Base-by-base conservation (phyloP, 768 basidiomycete genomes). In the Termitomyces sp. region DNA sequence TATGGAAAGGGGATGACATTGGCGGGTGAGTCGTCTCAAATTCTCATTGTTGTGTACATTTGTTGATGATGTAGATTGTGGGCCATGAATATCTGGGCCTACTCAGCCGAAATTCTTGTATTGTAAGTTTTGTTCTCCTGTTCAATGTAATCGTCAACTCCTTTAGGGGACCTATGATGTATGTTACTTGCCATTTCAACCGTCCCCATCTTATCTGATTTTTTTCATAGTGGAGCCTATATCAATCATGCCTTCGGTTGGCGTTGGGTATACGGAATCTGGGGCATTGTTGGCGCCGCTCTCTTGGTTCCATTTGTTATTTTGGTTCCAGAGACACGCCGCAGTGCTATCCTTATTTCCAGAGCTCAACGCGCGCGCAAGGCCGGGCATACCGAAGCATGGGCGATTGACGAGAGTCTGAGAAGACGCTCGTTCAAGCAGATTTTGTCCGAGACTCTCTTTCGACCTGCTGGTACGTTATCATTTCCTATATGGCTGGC, bases 51-150 rank as follows among this genome's bases (percentile, higher is more conserved):
- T 18, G 9, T 36, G 9, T 36, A 2, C 24, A 13, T 57, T 4
- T 50, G 16, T n/a, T 3, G 20, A 50, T 48, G 14, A 56, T 26
- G 9, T n/a, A 65, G 63, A 8, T 56, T 61, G 24, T 66, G 65
- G 65, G 65, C 65, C 16, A 66, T 66, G 65, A 66, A 66, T n/a
- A 51, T 49, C 8, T 66, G 65, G 65, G 56, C 61, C n/a, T 66
- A 66, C 40, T 62, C 65, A 24, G 58, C 63, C 1, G 65, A 66
- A 44, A 26, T 51, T 18, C 55, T 64, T 36, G 56, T 66, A 12
- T 28, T 64, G 65, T 64, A 35, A 54, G 61, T 43, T 16, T 24
- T 14, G 33, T 44, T 20, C n/a, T 4, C 30, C 20, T 24, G 9
- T 52, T 2, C 47, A 33, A 30, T 33, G 14, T 20, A 40, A 36